Evolutionary conservation across 306 rosid genomes (phyloP).

Genomic region (Cucumis sativus): Cucumber_9930_V3 NC_026657.2:33714501-33715000

Average conservation of each 20-base stretch:
- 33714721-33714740: not conserved
- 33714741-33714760: not conserved
- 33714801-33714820: slow-evolving; percentile 24
- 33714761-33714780: slow-evolving; percentile 32
- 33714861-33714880: slow-evolving; percentile 37
- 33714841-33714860: slow-evolving; percentile 57
- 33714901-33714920: not conserved
- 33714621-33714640: not conserved
- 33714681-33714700: not conserved
- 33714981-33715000: not conserved
- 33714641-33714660: not conserved
- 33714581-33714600: not conserved
- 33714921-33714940: not conserved
- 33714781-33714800: slow-evolving; percentile 10
- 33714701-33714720: not conserved
- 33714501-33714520: not conserved
- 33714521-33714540: not conserved
- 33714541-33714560: not conserved
- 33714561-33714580: not conserved
- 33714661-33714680: not conserved
- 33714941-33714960: not conserved
- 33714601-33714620: not conserved
- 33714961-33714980: not conserved
- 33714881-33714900: slow-evolving; percentile 10
- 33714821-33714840: slow-evolving; percentile 61